Percentiles rank a stretch among this genome's conserved stretches.
These are phyloP conservation scores for Mallotus japonicus DNA, from an alignment of 441 rosid genomes.

Conservation along the genomic window DNA sequence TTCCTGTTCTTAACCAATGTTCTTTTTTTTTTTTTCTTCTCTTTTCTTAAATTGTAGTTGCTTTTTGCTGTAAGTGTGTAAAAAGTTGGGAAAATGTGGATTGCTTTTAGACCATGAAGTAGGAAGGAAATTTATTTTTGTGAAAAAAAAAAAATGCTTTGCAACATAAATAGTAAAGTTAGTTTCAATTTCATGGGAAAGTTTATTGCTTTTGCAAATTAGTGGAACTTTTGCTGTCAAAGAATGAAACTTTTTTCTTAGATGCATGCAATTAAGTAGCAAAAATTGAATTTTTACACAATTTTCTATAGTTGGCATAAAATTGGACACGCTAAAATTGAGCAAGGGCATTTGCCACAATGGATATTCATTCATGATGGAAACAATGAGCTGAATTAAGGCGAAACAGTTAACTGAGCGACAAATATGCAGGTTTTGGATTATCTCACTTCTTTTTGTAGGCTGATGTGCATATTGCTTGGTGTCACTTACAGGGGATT, in stretches of 20 bases:
- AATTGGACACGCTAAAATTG: background rate
- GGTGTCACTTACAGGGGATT: slow-evolving; percentile 51
- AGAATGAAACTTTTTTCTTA: background rate
- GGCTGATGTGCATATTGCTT: background rate
- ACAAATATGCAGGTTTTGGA: slow-evolving; percentile 3
- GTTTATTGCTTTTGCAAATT: background rate
- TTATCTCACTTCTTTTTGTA: background rate
- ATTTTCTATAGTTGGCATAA: background rate
- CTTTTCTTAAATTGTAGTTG: background rate
- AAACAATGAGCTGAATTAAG: background rate
- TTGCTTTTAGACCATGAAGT: background rate
- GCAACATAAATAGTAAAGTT: background rate
- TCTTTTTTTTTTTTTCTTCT: background rate
- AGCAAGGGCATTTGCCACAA: background rate
- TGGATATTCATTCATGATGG: background rate
- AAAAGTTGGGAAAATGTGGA: background rate
- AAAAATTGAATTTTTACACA: background rate
- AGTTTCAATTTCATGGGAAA: background rate
- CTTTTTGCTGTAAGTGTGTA: background rate
- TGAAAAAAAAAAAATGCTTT: background rate
- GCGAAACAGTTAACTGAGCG: too few species aligned
- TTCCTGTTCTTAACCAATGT: slow-evolving; percentile 2
- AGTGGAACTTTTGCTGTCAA: background rate
- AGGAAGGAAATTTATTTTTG: background rate
- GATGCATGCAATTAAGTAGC: background rate